Conservation (phyloP, 2,329 filamentous ascomycete genomes). For the Aulographum hederae region DNA sequence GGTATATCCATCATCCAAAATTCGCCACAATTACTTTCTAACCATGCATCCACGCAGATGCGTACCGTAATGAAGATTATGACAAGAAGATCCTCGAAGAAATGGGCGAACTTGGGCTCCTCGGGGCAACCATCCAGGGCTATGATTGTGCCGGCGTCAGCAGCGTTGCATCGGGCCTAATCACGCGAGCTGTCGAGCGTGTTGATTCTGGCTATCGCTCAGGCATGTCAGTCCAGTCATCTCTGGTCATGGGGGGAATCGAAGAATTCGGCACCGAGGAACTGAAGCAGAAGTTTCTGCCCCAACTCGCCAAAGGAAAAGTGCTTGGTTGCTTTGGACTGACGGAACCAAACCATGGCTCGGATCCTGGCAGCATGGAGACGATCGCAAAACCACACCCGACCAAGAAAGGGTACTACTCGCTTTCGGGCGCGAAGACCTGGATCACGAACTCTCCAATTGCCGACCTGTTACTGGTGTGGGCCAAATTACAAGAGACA, state of each 20-base stretch:
- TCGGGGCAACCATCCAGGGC: conserved; percentile 71
- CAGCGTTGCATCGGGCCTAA: conserved; percentile 73
- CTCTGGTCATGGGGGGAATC: conserved; percentile 85
- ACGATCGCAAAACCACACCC: conserved; percentile 70
- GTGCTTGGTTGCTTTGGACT: conserved; percentile 73
- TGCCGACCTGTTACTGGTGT: conserved; percentile 67
- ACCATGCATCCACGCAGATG: conserved; percentile 33
- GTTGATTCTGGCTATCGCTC: conserved; percentile 86
- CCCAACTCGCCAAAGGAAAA: conserved; percentile 65
- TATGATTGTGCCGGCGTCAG: conserved; percentile 80
- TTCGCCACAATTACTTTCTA: background rate
- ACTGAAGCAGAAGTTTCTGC: conserved; percentile 70
- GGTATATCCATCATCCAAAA: conserved; percentile 30
- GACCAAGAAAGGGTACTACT: conserved; percentile 64
- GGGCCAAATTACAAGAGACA: conserved; percentile 82
- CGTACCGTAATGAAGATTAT: conserved; percentile 73
- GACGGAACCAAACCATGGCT: conserved; percentile 86
- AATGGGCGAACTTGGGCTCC: conserved; percentile 81
- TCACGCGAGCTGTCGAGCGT: conserved; percentile 76
- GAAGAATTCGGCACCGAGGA: conserved; percentile 74
- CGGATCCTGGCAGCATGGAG: conserved; percentile 84
- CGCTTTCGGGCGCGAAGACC: conserved; percentile 68
- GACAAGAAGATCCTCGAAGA: conserved; percentile 72
- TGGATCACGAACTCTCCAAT: conserved; percentile 96
- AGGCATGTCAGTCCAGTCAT: conserved; percentile 85